Evolutionary conservation across 331 rosid genomes (phyloP), one percentile per base, ranked within the genome.

Genomic region (Ulmus americana): DNA sequence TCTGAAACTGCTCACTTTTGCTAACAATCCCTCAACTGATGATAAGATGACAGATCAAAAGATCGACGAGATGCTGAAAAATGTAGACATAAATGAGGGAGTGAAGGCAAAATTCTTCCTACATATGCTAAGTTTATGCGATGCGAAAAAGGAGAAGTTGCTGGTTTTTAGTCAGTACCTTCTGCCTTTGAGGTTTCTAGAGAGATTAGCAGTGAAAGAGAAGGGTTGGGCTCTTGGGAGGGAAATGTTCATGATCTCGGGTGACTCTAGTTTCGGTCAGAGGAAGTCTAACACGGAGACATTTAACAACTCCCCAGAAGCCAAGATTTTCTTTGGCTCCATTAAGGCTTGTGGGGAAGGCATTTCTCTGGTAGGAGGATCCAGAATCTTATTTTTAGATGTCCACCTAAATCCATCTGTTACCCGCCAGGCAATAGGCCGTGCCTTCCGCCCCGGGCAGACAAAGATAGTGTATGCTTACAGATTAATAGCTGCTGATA

Each of bases 311-410:
- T 82, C 96, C 1, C 69, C 86, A 2, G 79, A 77, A 46, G 90
- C 96, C 2, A 86, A 68, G 80, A 79, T 92, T 45, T 92, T 92
- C 75, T 88, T 92, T 77, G 98, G 98, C 65, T 92, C 96, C 5
- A 92, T 89, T 57, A 92, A 92, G 78, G 96, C 98, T 1, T 92
- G 98, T 46, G 95, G 98, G 44, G 97, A 92, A 79, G 96, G 95
- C 35, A 92, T 89, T 56, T 92, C 97, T 20, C 59, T 86, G 69
- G 95, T 88, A 51, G 98, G 98, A 64, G 98, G 97, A 41, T 92
- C 97, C 9, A 91, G 95, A 18, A 62, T 88, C 22, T 65, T 86
- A 35, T 76, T 92, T 22, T 63, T 89, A 73, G 98, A 92, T 45
- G 89, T 92, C 15, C 97, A 83, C 62, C 84, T 89, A 1, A 92